A percentile compares a stretch with the other conserved stretches of the same genome.
Evolutionary conservation across 257 asterid species (phyloP).

Genomic region (Przewalskia tangutica): DNA sequence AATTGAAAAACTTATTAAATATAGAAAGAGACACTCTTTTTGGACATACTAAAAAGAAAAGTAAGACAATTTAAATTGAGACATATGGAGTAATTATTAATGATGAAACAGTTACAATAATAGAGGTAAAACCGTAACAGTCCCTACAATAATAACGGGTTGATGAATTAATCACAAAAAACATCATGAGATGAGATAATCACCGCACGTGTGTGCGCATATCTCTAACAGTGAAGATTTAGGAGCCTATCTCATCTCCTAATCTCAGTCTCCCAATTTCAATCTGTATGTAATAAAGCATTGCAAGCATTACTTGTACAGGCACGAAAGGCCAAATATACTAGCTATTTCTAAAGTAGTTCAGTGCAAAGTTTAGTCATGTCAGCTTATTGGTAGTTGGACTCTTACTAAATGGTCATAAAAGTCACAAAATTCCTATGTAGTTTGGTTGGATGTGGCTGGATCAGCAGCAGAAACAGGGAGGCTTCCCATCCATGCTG

Average conservation of each 20-base stretch:
- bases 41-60: too few relatives aligned
- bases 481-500: slow-evolving; percentile 40
- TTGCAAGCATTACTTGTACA: not conserved
- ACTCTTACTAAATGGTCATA: not conserved
- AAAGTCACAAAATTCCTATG: not conserved
- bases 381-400: not conserved
- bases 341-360: not conserved
- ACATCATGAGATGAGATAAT: too few relatives aligned
- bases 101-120: too few relatives aligned
- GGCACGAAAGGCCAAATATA: not conserved
- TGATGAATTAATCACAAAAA: too few relatives aligned
- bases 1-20: too few relatives aligned
- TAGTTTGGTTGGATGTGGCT: not conserved
- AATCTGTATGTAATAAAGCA: not conserved
- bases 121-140: too few relatives aligned
- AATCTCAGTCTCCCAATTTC: too few relatives aligned
- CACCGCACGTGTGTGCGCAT: not conserved
- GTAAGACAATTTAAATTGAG: too few relatives aligned
- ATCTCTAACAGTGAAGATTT: not conserved
- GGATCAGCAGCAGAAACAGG: not conserved
- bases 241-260: not conserved
- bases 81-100: too few relatives aligned
- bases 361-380: not conserved
- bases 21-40: too few relatives aligned
- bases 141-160: too few relatives aligned